phyloP scores from a whole-genome alignment of 2,329 filamentous ascomycete genomes.

The Fusarium pilosicola region DNA sequence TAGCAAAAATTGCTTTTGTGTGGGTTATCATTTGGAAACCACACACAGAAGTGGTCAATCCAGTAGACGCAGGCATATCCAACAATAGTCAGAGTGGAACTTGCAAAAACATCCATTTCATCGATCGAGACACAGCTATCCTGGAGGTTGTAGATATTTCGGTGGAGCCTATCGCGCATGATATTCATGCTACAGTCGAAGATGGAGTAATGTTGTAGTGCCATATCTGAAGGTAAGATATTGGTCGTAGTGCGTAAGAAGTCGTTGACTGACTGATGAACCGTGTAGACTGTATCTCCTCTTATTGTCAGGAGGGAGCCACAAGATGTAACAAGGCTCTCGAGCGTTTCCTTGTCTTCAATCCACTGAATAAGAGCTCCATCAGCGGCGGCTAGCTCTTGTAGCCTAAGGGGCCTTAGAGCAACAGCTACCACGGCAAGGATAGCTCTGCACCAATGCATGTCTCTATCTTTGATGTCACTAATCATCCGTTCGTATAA shows the following conservation, averaged over 20 bases:
- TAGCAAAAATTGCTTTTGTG: too few relatives aligned
- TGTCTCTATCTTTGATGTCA: accelerated
- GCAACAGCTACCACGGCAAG: accelerated
- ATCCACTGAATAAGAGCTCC: accelerated
- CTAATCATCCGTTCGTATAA: neutral
- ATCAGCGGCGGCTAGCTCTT: accelerated
- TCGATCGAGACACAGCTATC: accelerated
- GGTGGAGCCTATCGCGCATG: accelerated
- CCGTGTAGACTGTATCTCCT: accelerated
- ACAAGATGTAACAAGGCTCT: accelerated
- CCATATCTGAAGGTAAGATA: accelerated
- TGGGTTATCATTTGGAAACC: too few relatives aligned
- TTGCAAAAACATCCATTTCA: accelerated
- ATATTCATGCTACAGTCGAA: accelerated
- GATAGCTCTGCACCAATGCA: accelerated
- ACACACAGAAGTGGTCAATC: accelerated
- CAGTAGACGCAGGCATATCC: accelerated
- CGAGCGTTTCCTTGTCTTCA: accelerated
- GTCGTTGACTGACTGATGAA: accelerated
- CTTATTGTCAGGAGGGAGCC: neutral
- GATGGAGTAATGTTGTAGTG: accelerated
- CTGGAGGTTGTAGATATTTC: accelerated
- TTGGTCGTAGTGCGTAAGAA: accelerated
- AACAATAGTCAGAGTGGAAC: accelerated
- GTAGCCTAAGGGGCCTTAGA: accelerated